phyloP scores from a whole-genome alignment of 2,329 filamentous ascomycete genomes.

The Beauveria bassiana region DNA sequence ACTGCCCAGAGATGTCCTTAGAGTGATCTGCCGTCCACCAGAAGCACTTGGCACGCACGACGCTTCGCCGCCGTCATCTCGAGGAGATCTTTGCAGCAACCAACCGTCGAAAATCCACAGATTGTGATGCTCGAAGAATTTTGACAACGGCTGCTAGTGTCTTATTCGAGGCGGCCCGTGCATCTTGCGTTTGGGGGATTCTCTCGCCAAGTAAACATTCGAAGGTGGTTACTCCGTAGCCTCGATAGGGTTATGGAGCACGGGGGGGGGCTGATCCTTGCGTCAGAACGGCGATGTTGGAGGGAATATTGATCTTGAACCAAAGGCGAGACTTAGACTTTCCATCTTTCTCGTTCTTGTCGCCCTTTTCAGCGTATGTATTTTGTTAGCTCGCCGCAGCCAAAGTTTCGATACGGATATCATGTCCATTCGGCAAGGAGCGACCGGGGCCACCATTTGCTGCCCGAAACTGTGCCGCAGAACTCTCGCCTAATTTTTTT shows the following conservation, averaged over 20 bases:
- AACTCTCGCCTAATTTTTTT: background rate
- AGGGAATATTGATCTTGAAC: background rate
- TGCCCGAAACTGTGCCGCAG: background rate
- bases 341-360: background rate
- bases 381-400: background rate
- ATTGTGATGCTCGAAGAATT: too few species aligned
- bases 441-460: background rate
- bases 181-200: too few species aligned
- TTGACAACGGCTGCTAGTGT: too few species aligned
- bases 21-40: too few species aligned
- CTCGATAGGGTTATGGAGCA: background rate
- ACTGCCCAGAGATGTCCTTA: too few species aligned
- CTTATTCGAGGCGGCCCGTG: too few species aligned
- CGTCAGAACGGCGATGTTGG: background rate
- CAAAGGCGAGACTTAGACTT: too few species aligned
- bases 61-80: too few species aligned
- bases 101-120: too few species aligned
- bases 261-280: background rate
- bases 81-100: too few species aligned
- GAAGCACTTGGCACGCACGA: too few species aligned
- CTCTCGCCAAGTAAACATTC: too few species aligned
- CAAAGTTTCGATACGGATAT: background rate
- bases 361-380: background rate
- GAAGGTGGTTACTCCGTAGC: background rate
- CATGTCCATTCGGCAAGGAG: background rate